Evolutionary conservation across 2,329 filamentous ascomycete species (phyloP).

Genomic region (Neopestalotiopsis clavispora): DNA sequence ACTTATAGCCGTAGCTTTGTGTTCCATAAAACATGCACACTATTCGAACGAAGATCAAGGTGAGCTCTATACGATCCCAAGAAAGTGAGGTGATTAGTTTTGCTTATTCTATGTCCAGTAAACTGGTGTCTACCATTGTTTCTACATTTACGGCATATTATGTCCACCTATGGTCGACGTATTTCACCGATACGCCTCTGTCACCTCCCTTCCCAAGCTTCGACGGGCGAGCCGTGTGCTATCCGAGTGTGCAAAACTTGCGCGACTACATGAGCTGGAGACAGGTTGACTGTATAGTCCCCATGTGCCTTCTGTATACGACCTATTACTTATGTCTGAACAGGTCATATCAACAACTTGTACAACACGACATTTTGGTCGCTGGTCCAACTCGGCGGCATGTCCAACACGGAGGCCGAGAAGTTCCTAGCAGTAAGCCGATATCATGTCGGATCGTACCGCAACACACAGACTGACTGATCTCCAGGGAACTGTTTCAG

Average conservation of each 20-base stretch:
- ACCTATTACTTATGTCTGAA: background rate
- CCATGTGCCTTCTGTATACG: background rate
- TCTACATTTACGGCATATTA: slow-evolving; percentile 95
- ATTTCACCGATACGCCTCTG: slow-evolving; percentile 75
- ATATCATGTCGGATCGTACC: too few species aligned
- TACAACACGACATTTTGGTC: slow-evolving; percentile 98
- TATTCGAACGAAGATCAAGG: slow-evolving; percentile 87
- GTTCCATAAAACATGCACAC: slow-evolving; percentile 78
- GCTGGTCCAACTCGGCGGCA: slow-evolving; percentile 77
- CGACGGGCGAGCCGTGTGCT: slow-evolving; percentile 89
- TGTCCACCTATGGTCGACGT: slow-evolving; percentile 76
- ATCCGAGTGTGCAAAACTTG: slow-evolving; percentile 81
- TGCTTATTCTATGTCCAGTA: slow-evolving; percentile 56
- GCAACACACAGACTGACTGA: slow-evolving; percentile 25
- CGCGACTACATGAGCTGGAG: slow-evolving; percentile 97
- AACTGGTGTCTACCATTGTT: slow-evolving; percentile 87
- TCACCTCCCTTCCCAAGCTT: slow-evolving; percentile 83
- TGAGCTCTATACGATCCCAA: slow-evolving; percentile 42
- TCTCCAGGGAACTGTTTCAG: slow-evolving; percentile 75
- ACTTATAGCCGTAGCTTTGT: slow-evolving; percentile 67
- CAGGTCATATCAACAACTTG: slow-evolving; percentile 96
- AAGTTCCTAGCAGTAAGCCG: slow-evolving; percentile 70
- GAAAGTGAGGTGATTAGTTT: background rate
- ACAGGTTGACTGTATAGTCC: slow-evolving; percentile 83
- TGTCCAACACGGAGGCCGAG: slow-evolving; percentile 81